Conservation (phyloP, 2,329 filamentous ascomycete species). For the Hysterium pulicare region DNA sequence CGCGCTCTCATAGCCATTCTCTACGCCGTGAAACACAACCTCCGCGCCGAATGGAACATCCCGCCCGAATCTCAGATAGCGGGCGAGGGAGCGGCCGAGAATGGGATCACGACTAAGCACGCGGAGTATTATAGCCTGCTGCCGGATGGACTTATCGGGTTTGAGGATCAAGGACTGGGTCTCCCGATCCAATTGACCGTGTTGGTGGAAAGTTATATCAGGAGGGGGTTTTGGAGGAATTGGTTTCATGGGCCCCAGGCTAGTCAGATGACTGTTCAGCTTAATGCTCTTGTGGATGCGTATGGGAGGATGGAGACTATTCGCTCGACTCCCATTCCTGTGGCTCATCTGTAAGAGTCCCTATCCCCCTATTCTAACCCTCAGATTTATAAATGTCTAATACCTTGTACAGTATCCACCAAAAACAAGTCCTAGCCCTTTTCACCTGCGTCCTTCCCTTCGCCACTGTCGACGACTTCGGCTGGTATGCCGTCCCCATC, state of each 20-base stretch:
- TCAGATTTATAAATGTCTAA: background rate
- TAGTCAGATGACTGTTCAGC: constrained; percentile 55
- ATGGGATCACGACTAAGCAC: constrained; percentile 31
- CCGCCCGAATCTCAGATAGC: constrained; percentile 32
- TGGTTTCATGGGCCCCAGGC: constrained; percentile 62
- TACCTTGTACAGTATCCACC: constrained; percentile 64
- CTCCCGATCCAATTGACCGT: constrained; percentile 60
- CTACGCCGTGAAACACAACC: constrained; percentile 62
- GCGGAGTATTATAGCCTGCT: constrained; percentile 52
- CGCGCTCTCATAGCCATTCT: constrained; percentile 59
- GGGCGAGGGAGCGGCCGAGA: constrained; percentile 24
- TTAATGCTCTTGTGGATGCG: constrained; percentile 56
- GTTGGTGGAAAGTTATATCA: constrained; percentile 59
- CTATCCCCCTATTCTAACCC: background rate
- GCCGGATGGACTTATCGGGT: constrained; percentile 49
- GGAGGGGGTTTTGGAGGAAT: constrained; percentile 51
- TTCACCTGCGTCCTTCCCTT: constrained; percentile 61
- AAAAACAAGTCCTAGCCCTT: constrained; percentile 60
- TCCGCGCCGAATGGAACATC: constrained; percentile 58
- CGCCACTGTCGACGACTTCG: constrained; percentile 60
- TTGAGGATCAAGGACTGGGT: constrained; percentile 58
- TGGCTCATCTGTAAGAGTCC: constrained; percentile 54
- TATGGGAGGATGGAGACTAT: constrained; percentile 66
- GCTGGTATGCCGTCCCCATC: constrained; percentile 60
- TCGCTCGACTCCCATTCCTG: constrained; percentile 60